phyloP scores from a whole-genome alignment of 2,329 filamentous ascomycete species.

The Rhynchosporium graminicola region DNA sequence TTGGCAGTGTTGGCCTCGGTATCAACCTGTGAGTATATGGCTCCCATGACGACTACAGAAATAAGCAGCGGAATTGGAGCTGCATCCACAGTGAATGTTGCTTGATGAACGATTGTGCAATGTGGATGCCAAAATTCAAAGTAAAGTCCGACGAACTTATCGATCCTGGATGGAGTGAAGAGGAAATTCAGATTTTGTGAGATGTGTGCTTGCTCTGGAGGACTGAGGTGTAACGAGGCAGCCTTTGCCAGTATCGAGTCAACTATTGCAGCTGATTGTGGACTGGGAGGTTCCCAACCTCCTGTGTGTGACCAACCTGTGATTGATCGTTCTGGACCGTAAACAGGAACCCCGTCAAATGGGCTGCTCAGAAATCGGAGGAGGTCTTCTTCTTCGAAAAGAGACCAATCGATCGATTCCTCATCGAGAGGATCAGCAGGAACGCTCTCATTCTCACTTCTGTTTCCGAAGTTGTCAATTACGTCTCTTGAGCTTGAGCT shows the following conservation, averaged over 20 bases:
- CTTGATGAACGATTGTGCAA: slow-evolving; percentile 46
- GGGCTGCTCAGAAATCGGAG: slow-evolving; percentile 29
- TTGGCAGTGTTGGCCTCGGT: slow-evolving; percentile 44
- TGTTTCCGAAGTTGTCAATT: slow-evolving; percentile 24
- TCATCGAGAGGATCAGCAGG: slow-evolving; percentile 29
- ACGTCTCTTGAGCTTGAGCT: slow-evolving; percentile 27
- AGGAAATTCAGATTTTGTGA: slow-evolving; percentile 44
- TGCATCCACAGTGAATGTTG: slow-evolving; percentile 45
- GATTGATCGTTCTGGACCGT: slow-evolving; percentile 13
- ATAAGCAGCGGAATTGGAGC: slow-evolving; percentile 44
- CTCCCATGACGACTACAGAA: slow-evolving; percentile 46
- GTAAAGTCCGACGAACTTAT: slow-evolving; percentile 45
- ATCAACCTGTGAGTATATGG: slow-evolving; percentile 47
- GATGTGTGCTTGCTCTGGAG: slow-evolving; percentile 44
- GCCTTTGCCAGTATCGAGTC: slow-evolving; percentile 45
- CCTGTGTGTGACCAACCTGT: slow-evolving; percentile 8
- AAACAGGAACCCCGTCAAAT: slow-evolving; percentile 21
- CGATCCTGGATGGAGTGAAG: slow-evolving; percentile 45
- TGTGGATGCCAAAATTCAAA: slow-evolving; percentile 49
- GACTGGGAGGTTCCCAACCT: slow-evolving; percentile 42
- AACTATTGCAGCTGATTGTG: slow-evolving; percentile 44
- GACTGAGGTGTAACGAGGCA: slow-evolving; percentile 43
- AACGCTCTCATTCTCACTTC: slow-evolving; percentile 24
- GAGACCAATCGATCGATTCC: slow-evolving; percentile 28
- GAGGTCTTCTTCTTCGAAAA: slow-evolving; percentile 31